These are phyloP conservation scores for Nicotiana undulata DNA, from an alignment of 257 asterid genomes.

Conservation along the genomic window DNA sequence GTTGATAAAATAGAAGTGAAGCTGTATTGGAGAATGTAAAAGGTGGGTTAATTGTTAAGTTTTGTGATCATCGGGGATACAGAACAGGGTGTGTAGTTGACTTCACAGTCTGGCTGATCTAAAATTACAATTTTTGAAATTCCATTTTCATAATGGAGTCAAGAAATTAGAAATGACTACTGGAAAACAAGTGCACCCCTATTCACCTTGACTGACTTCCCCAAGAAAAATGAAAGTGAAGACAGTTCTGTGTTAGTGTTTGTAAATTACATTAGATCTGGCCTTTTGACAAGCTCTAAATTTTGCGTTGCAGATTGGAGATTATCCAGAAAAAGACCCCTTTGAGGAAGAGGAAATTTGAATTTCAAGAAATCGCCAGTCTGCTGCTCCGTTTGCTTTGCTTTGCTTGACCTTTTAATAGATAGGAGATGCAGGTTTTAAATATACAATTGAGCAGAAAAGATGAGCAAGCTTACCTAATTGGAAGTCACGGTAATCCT, in stretches of 20 bases:
- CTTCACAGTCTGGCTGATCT: not conserved
- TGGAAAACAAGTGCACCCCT: not conserved
- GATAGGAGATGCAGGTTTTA: not conserved
- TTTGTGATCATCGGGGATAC: not conserved
- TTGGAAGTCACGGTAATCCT: not conserved
- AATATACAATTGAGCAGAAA: not conserved
- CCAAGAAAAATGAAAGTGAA: not conserved
- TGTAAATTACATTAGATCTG: not conserved
- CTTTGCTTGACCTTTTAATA: not conserved
- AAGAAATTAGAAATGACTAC: not conserved
- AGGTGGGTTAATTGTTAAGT: not conserved
- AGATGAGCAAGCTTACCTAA: not conserved
- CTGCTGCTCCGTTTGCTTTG: not conserved
- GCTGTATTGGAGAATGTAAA: not conserved
- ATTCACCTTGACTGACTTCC: not conserved
- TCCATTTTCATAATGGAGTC: not conserved
- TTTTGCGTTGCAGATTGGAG: constrained; percentile 58
- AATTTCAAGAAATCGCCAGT: not conserved
- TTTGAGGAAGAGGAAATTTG: constrained; percentile 86
- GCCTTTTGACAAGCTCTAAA: not conserved
- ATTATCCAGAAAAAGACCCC: constrained; percentile 82
- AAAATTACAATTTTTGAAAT: not conserved
- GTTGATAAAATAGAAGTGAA: not conserved
- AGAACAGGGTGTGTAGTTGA: not conserved
- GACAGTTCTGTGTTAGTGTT: not conserved